Base-by-base conservation (phyloP, 106 monocot species). In the Alisma plantagoaquatica region DNA sequence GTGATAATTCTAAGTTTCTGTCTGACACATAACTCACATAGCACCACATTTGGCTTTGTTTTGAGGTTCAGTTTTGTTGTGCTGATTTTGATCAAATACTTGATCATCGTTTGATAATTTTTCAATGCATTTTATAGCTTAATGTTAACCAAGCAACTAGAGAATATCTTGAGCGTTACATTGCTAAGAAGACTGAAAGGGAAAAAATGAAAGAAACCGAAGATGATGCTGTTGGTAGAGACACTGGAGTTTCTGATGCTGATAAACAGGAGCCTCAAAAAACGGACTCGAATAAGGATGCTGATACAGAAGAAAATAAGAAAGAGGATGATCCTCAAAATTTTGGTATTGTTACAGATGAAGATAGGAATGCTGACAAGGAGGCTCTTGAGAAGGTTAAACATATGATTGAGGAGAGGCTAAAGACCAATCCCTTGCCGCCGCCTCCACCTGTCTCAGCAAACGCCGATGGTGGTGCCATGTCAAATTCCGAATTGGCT, bases 71-170 rank as follows among this genome's bases (percentile, higher is more conserved):
- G n/a, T n/a, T n/a, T n/a, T n/a, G n/a, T n/a, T n/a, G n/a, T n/a
- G n/a, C n/a, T n/a, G n/a, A n/a, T n/a, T n/a, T n/a, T n/a, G n/a
- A n/a, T n/a, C n/a, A n/a, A n/a, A n/a, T n/a, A n/a, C n/a, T n/a
- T n/a, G n/a, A n/a, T n/a, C n/a, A n/a, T n/a, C n/a, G n/a, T n/a
- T n/a, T n/a, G n/a, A n/a, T n/a, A n/a, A n/a, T n/a, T n/a, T n/a
- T n/a, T n/a, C n/a, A n/a, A n/a, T n/a, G n/a, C n/a, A n/a, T 25
- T 59, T 1, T 43, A 20, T 69, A 96, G 96, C 56, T 96, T 25
- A 96, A 96, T 47, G 81, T 96, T 41, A 96, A 81, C 45, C 75
- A 96, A 76, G 89, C 88, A 32, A 89, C 81, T 27, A 78, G 76
- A 51, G 78, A 88, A 63, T 96, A 96, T 66, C 88, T 96, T 66